Base-by-base conservation (phyloP, 2,329 filamentous ascomycete genomes). In the Cladosporium austrohemisphaericum region DNA sequence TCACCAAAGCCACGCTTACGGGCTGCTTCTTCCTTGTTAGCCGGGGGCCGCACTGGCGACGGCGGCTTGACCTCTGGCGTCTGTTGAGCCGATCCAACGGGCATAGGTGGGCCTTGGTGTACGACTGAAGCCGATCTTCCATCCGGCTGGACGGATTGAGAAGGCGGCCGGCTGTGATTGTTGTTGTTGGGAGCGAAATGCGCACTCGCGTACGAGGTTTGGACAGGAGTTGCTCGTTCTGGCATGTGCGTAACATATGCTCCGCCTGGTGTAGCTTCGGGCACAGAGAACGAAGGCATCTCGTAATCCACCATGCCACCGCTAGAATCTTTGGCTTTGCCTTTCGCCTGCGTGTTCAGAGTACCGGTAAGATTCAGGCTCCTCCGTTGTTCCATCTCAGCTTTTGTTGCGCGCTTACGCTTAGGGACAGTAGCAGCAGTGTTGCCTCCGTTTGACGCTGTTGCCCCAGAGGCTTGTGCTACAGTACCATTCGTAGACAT, bases 1-100 rank as follows among this genome's bases (percentile, higher is more conserved):
- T 80, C 77, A 20, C 66, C 71, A 53, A 81, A 75, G 6, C 68
- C 73, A 18, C 76, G 70, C 58, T 81, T 81, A 20, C 75, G 68
- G n/a, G 78, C 77, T 46, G 71, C 71, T 57, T 78, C 74, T 58
- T 75, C 76, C 56, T 80, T 81, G 53, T 76, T 70, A 4, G 67
- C 66, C 23, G 72, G 70, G 4, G 59, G 60, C 7, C 57, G 55
- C 1, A 52, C 58, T 14, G 60, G 57, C 36, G 59, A 57, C 41
- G 51, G 35, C 2, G 58, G 60, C 32, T 56, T 53, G 16, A 56
- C 44, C 35, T 60, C 55, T 23, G 55, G 52, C 50, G 57, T 61
- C 18, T 55, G 33, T 29, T 60, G 44, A 8, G 44, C 44, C 13
- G 44, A 47, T 25, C 36, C 35, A n/a, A 40, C 35, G 3, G 40